Evolutionary conservation across 306 rosid genomes (phyloP), one percentile per base, ranked within the genome.

Genomic region (Arachis hypogaea): DNA sequence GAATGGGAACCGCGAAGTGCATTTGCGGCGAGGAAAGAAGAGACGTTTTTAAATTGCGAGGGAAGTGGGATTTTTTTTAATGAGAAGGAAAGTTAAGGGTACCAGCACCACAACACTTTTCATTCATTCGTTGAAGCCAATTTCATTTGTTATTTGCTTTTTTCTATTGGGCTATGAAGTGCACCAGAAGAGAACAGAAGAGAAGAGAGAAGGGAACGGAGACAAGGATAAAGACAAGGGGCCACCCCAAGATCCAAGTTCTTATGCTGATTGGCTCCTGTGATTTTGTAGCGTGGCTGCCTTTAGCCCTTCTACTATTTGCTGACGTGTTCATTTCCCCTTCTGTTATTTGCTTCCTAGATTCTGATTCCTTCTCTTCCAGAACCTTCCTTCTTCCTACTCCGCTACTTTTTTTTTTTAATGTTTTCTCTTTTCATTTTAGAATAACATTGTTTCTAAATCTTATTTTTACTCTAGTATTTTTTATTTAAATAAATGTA

Each of bases 11-110:
- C 84, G 70, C 83, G 66, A 72, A 60, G 44, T 62, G 81, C 66
- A 63, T 80, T 78, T 81, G 86, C 77, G 81, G 82, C 77, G 78
- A 63, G 76, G 74, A 82, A 77, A 51, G 66, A 64, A 78, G 69
- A 54, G 30, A 16, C 55, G 18, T 49, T 46, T 72, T n/a, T 52
- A 52, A 5, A 14, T 30, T 11, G 46, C 41, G 7, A 7, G 12
- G 55, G 12, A 9, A 62, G 7, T 10, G 73, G 68, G 66, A 30
- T 61, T 9, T 74, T 63, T 80, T 5, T 55, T 72, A n/a, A 22
- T 47, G 77, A 60, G 61, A 11, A 14, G 50, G 51, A 40, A 8
- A 4, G 36, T 52, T 52, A 22, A 55, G 60, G 55, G 55, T 11
- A 49, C 55, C 16, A 49, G 7, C 55, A 49, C 55, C 60, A 18